A percentile compares a stretch with the other conserved stretches of the same genome.
Evolutionary conservation across 306 rosid species (phyloP).

Genomic region (Ziziphus jujuba): DNA sequence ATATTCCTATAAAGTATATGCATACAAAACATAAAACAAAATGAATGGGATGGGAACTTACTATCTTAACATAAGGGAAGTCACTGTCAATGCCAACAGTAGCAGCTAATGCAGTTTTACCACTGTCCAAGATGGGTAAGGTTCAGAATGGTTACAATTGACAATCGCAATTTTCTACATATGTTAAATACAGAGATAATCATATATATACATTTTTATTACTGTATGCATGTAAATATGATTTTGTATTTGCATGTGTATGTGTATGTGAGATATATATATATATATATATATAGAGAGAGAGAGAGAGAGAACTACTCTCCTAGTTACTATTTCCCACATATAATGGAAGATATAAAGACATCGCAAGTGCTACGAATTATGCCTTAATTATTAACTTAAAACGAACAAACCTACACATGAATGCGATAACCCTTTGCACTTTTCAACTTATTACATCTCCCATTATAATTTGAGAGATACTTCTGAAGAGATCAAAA

Average conservation of each 20-base stretch:
- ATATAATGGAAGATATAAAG: too few species aligned
- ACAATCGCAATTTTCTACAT: slow-evolving; percentile 11
- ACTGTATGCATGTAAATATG: background rate
- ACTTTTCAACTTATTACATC: too few species aligned
- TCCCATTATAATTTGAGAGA: too few species aligned
- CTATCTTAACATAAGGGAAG: slow-evolving; percentile 96
- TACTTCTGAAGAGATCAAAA: too few species aligned
- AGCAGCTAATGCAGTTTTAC: slow-evolving; percentile 92
- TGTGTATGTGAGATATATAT: slow-evolving; percentile 15
- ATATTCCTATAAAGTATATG: slow-evolving; percentile 21
- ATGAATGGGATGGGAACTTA: slow-evolving; percentile 43
- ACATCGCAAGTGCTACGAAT: too few species aligned
- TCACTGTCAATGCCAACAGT: slow-evolving; percentile 96
- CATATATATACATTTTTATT: background rate
- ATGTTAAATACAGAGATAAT: background rate
- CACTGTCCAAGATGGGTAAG: slow-evolving; percentile 59
- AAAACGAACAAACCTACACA: too few species aligned
- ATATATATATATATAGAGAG: too few species aligned
- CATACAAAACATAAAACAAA: slow-evolving; percentile 3
- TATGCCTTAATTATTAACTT: too few species aligned
- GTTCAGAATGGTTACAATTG: slow-evolving; percentile 31
- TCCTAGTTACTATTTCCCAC: too few species aligned
- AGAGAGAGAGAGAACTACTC: too few species aligned
- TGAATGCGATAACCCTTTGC: too few species aligned
- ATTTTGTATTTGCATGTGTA: background rate